Base-by-base conservation (phyloP, 768 basidiomycete species). In the Boletellus ananas region DNA sequence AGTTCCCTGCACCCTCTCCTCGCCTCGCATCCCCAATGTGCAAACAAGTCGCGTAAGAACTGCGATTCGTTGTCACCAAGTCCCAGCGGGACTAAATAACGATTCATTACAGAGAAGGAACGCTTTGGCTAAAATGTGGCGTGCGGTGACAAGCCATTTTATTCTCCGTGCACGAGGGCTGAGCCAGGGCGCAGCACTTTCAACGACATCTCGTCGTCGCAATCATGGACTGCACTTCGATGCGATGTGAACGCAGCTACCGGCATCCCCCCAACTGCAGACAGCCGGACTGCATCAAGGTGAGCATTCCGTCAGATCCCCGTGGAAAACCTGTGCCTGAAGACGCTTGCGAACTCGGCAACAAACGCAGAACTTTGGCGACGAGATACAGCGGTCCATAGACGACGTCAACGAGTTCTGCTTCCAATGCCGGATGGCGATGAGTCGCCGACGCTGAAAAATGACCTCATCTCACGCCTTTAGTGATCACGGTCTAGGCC, bases 341-440 rank as follows among this genome's bases (percentile, higher is more conserved):
- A 31, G 35, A 38, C 44, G 39, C 39, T 41, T 13, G 43, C 9
- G 23, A 25, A 25, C 23, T 25, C 23, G 23, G 23, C 23, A 33
- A 9, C 25, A 43, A 47, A 45, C 36, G 47, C 61, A 90, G 87
- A 78, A 79, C 58, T 90, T 77, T 65, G 87, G 82, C 6, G 63
- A 72, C 2, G 87, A 89, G 52, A 76, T 90, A 49, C 80, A 90
- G 61, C 75, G 77, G 52, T 80, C 84, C 60, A 65, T 87, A 51
- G 87, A 89, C 69, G 73, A 71, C 36, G 84, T 87, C 58, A 78
- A 87, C 59, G 84, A 88, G 45, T 83, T 72, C 51, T 90, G 87
- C 64, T 82, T 77, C 58, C 78, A 79, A 40, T 90, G 87, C 65
- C 79, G 81, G 34, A 78, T 82, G 49, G 84, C 85, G 10, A 74